Conservation (phyloP, 441 rosid genomes). For the Metrosideros polymorpha region DNA sequence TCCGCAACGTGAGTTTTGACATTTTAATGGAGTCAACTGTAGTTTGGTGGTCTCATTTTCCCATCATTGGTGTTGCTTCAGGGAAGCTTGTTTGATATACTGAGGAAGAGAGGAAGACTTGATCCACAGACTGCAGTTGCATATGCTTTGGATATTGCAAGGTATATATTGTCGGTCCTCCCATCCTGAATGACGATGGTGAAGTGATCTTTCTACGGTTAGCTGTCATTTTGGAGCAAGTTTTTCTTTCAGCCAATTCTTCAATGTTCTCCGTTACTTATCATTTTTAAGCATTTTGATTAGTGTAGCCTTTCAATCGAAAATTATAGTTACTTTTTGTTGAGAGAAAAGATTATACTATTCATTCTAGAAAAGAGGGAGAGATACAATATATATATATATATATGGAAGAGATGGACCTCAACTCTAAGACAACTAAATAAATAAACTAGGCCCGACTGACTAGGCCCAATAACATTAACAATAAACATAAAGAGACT, state of each 20-base stretch:
- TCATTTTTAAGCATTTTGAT: neutral
- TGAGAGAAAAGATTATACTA: no score
- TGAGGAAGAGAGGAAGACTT: slow-evolving; percentile 43
- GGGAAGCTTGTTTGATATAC: slow-evolving; percentile 56
- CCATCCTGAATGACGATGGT: neutral
- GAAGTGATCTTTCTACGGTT: neutral
- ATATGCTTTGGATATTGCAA: slow-evolving; percentile 63
- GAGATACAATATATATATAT: no score
- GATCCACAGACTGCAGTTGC: slow-evolving; percentile 38
- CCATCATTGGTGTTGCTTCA: slow-evolving; percentile 9
- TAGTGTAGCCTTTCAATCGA: neutral
- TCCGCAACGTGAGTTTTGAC: slow-evolving; percentile 35
- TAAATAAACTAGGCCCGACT: neutral
- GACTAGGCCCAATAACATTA: no score
- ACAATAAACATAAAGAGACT: no score
- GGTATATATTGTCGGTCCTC: slow-evolving; percentile 16
- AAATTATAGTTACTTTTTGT: neutral
- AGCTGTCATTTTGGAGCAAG: neutral
- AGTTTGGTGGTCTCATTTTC: slow-evolving; percentile 2
- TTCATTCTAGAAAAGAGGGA: no score
- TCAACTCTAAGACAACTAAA: no score
- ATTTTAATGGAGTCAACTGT: neutral
- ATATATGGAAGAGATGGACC: no score
- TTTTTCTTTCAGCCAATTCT: neutral
- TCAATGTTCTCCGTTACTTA: neutral